Conservation (phyloP, 2,329 filamentous ascomycete genomes). For the Xylariomycetidae sp. region DNA sequence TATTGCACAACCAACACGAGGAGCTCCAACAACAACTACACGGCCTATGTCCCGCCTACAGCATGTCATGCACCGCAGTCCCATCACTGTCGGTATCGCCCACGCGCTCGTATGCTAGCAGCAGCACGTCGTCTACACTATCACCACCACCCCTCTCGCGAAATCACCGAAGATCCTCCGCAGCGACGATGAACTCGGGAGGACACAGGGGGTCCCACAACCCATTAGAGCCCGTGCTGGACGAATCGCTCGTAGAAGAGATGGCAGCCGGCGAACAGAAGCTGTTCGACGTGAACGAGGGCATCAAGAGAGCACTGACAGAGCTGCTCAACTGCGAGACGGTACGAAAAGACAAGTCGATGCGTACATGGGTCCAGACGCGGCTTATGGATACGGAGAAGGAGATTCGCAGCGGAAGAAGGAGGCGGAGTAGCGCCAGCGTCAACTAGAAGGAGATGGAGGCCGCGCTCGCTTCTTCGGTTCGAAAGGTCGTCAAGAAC, state of each 20-base stretch:
- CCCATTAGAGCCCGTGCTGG: conserved; percentile 34
- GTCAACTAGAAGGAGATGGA: conserved; percentile 16
- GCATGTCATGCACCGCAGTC: conserved; percentile 29
- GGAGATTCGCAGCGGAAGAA: conserved; percentile 49
- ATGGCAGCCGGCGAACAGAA: conserved; percentile 49
- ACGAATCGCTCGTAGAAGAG: conserved; percentile 43
- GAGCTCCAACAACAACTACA: conserved; percentile 47
- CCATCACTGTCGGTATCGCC: conserved; percentile 57
- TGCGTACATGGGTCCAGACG: conserved; percentile 56
- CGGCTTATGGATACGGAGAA: conserved; percentile 57
- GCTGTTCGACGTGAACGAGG: conserved; percentile 53
- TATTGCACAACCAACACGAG: conserved; percentile 51
- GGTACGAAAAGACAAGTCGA: conserved; percentile 45
- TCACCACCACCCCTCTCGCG: conserved; percentile 24
- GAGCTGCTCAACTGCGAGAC: conserved; percentile 57
- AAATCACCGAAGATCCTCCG: conserved; percentile 21
- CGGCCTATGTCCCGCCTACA: conserved; percentile 39
- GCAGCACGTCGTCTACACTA: conserved; percentile 39
- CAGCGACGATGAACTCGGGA: conserved; percentile 12
- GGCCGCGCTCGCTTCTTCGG: too few species aligned
- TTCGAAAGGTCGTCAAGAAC: too few species aligned
- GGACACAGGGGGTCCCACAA: conserved; percentile 14
- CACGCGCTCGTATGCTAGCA: conserved; percentile 50
- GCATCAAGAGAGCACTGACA: conserved; percentile 57
- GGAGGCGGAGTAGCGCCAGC: conserved; percentile 38